These are phyloP conservation scores for Excoecaria agallocha DNA, from an alignment of 345 rosid genomes.

Conservation along the genomic window DNA sequence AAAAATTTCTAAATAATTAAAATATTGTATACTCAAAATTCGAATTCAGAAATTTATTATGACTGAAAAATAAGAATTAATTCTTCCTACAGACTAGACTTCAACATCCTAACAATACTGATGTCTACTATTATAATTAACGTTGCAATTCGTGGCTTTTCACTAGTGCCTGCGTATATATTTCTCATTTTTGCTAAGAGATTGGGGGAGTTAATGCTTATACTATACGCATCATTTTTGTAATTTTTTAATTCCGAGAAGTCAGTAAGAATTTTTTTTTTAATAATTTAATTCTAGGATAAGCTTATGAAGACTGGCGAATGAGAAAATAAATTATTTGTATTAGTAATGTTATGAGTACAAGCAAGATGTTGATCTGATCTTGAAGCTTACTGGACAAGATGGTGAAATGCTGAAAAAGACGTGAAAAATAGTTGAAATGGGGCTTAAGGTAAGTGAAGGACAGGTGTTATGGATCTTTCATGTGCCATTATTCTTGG, in stretches of 20 bases:
- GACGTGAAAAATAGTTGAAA: not conserved
- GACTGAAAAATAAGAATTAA: not conserved
- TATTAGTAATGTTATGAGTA: no score
- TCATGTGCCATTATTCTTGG: slow-evolving; percentile 9
- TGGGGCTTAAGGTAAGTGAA: not conserved
- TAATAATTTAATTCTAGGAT: no score
- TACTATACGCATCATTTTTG: slow-evolving; percentile 6
- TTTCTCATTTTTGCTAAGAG: not conserved
- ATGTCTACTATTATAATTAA: not conserved
- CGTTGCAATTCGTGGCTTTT: not conserved
- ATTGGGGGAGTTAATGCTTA: slow-evolving; percentile 1
- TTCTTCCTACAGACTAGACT: not conserved
- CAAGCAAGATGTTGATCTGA: not conserved
- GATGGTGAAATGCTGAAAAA: not conserved
- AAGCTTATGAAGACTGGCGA: no score
- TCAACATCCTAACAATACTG: not conserved
- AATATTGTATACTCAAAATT: no score
- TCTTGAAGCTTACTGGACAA: not conserved
- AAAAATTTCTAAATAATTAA: no score
- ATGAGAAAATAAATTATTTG: no score
- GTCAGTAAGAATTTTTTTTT: not conserved
- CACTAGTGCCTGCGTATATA: not conserved
- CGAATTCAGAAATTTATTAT: not conserved
- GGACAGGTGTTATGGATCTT: not conserved
- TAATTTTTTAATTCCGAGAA: not conserved